These are phyloP conservation scores for Microcera coccophila DNA, from an alignment of 2,329 filamentous ascomycete species.

Conservation along the genomic window DNA sequence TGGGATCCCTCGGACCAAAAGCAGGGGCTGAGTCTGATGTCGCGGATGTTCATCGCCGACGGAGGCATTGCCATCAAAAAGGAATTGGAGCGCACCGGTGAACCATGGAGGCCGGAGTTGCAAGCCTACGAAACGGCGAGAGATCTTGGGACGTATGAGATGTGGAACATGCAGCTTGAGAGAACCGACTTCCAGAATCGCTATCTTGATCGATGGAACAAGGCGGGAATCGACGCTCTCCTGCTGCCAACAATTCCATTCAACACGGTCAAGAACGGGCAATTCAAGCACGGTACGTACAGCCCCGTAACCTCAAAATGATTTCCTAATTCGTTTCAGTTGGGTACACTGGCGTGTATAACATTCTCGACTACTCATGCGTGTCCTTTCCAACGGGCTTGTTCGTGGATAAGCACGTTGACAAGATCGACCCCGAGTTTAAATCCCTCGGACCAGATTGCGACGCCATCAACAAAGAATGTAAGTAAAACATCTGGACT, in stretches of 20 bases:
- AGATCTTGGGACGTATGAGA: conserved; percentile 41
- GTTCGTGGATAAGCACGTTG: conserved; percentile 37
- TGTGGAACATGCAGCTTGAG: conserved; percentile 48
- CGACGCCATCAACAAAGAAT: conserved; percentile 38
- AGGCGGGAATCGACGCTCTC: conserved; percentile 55
- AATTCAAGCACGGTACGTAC: conserved; percentile 40
- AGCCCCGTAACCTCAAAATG: not conserved
- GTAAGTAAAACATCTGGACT: too few relatives aligned
- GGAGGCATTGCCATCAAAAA: conserved; percentile 40
- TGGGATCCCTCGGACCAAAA: conserved; percentile 44
- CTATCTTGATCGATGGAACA: conserved; percentile 45
- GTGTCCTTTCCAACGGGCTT: conserved; percentile 46
- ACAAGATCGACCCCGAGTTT: conserved; percentile 30
- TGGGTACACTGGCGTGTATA: conserved; percentile 48
- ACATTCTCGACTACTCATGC: conserved; percentile 46
- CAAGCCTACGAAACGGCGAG: conserved; percentile 27
- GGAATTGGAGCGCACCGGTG: conserved; percentile 39
- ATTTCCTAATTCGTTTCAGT: conserved; percentile 31
- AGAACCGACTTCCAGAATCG: conserved; percentile 43
- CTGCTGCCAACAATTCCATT: conserved; percentile 54
- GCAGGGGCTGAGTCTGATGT: conserved; percentile 36
- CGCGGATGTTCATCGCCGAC: conserved; percentile 47
- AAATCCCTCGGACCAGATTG: conserved; percentile 36
- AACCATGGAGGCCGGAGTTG: conserved; percentile 42
- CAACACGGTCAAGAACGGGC: conserved; percentile 39